phyloP scores from a whole-genome alignment of 345 rosid genomes.

The Syzygium jambos region DNA sequence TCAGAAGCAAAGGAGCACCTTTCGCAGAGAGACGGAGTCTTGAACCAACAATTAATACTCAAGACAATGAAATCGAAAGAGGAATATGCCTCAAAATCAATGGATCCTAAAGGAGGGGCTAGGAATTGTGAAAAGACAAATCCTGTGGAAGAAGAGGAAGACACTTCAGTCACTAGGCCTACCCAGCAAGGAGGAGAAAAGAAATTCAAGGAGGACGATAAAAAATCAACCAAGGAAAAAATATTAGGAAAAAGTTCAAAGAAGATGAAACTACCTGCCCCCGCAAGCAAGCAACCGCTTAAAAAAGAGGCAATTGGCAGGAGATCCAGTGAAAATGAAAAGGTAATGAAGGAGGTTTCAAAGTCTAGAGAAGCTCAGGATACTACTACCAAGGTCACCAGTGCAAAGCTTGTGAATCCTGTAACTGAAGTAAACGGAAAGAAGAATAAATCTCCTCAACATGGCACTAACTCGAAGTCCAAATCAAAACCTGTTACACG shows the following conservation, averaged over 20 bases:
- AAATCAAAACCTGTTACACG: neutral
- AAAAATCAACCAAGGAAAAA: constrained; percentile 23
- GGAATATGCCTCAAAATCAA: constrained; percentile 17
- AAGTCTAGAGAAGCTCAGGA: constrained; percentile 35
- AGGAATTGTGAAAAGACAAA: neutral
- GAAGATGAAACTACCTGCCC: constrained; percentile 18
- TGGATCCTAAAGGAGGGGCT: constrained; percentile 15
- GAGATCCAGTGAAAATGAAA: constrained; percentile 23
- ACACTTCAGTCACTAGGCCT: constrained; percentile 7
- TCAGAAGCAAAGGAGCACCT: constrained; percentile 14
- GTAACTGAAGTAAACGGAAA: constrained; percentile 15
- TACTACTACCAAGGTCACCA: constrained; percentile 23
- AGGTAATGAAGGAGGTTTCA: constrained; percentile 12
- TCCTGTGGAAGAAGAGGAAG: constrained; percentile 15
- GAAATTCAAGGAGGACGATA: constrained; percentile 2
- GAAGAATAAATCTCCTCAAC: constrained; percentile 9
- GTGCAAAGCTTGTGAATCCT: constrained; percentile 20
- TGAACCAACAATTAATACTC: constrained; percentile 7
- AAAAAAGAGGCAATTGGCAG: constrained; percentile 16
- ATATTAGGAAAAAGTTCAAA: constrained; percentile 16
- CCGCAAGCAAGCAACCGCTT: constrained; percentile 10
- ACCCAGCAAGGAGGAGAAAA: constrained; percentile 18
- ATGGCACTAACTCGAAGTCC: neutral
- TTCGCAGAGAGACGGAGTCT: constrained; percentile 8
- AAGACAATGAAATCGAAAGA: constrained; percentile 24